A percentile compares a stretch with the other conserved stretches of the same genome.
phyloP scores from a whole-genome alignment of 371 early-diverging fungal genomes.

The Sporodiniella umbellata region DNA sequence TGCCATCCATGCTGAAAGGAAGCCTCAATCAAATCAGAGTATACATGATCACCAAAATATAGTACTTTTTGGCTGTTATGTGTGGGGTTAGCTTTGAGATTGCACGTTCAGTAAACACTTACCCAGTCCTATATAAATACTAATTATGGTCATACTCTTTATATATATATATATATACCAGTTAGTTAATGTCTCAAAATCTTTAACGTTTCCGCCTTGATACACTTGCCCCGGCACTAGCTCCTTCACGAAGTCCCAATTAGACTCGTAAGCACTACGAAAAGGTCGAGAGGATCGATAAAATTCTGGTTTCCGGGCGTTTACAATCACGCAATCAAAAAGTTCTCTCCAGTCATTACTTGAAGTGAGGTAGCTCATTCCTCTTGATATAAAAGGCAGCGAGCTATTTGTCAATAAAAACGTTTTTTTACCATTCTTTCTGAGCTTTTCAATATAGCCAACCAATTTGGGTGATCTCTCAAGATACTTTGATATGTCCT shows the following conservation, averaged over 20 bases:
- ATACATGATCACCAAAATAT: conserved; percentile 70
- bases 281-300: conserved; percentile 59
- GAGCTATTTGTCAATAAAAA: conserved; percentile 65
- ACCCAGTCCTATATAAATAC: neutral
- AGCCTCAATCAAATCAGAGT: conserved; percentile 64
- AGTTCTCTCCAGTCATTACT: conserved; percentile 56
- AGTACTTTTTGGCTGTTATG: conserved; percentile 50
- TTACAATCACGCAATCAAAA: conserved; percentile 63
- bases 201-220: conserved; percentile 58
- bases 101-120: neutral
- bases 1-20: conserved; percentile 67
- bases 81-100: neutral
- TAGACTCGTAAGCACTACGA: conserved; percentile 41
- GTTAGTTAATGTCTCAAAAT: conserved; percentile 58
- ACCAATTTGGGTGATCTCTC: conserved; percentile 46
- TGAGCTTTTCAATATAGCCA: conserved; percentile 47
- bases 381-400: conserved; percentile 50
- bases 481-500: conserved; percentile 48
- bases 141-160: neutral
- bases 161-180: conserved; percentile 35
- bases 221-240: conserved; percentile 61
- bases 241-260: conserved; percentile 51
- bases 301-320: conserved; percentile 60
- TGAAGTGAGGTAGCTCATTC: conserved; percentile 52
- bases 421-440: conserved; percentile 46